A percentile compares a stretch with the other conserved stretches of the same genome.
Evolutionary conservation across 495 filamentous ascomycete genomes (phyloP).

Genomic region (Pyrenula massariospora): DNA sequence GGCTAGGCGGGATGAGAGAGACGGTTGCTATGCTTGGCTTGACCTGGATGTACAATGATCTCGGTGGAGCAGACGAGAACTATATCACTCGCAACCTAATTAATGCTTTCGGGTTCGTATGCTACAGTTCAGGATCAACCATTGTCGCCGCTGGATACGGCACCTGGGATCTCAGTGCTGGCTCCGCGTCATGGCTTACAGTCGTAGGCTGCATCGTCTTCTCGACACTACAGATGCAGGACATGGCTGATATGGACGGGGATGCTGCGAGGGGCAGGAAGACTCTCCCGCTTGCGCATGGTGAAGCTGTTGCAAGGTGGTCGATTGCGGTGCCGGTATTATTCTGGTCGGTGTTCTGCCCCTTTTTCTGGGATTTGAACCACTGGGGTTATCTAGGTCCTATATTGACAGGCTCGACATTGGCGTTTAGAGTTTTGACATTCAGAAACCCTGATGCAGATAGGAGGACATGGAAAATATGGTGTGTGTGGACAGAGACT

Average conservation of each 20-base stretch:
- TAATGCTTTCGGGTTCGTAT: conserved; percentile 27
- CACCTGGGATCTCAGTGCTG: conserved; percentile 4
- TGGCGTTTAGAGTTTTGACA: not conserved
- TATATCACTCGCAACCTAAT: conserved; percentile 27
- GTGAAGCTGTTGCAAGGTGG: conserved; percentile 28
- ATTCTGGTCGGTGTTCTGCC: conserved; percentile 25
- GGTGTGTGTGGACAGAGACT: not conserved
- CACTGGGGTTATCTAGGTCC: not conserved
- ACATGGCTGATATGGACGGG: conserved; percentile 35
- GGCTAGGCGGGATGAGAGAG: conserved; percentile 23
- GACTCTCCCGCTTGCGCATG: conserved; percentile 29
- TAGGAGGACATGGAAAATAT: not conserved
- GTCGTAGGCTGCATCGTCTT: conserved; percentile 24
- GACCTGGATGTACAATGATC: conserved; percentile 44
- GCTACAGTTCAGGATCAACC: conserved; percentile 20
- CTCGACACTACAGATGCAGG: conserved; percentile 41
- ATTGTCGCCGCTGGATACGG: conserved; percentile 6
- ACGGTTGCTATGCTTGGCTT: conserved; percentile 22
- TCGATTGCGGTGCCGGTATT: conserved; percentile 21
- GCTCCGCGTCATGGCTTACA: conserved; percentile 21
- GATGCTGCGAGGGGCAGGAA: conserved; percentile 28
- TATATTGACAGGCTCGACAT: not conserved
- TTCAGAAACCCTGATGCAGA: not conserved
- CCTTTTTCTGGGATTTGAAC: conserved; percentile 17
- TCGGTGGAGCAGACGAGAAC: conserved; percentile 31